Base-by-base conservation (phyloP, 148 eudicot species). In the Camellia lanceoleosa region DNA sequence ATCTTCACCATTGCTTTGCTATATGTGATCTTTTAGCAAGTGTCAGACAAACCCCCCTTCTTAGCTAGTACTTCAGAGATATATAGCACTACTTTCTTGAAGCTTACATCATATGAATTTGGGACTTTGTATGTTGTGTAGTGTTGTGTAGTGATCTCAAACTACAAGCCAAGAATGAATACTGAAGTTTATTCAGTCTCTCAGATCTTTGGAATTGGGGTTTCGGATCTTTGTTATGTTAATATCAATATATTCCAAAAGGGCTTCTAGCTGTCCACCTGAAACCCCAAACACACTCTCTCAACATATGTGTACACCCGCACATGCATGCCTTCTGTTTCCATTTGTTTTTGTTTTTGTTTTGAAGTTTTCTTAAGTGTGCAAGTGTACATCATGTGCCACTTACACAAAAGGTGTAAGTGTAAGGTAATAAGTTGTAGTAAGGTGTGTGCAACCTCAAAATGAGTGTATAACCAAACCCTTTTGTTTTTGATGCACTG, bases 191-290 rank as follows among this genome's bases (percentile, higher is more conserved):
- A 18, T 69, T n/a, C 23, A 43, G 38, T 30, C 38, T 23, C 7
- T 47, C 16, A 23, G 71, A 76, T 3, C 44, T 66, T 75, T 75
- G 78, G 78, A 75, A 75, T 19, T 75, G 12, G 79, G 23, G 71
- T 51, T 77, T 77, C 71, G 71, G 79, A 77, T 49, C 46, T 77
- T 63, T 77, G 30, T 75, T 10, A 2, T 60, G 52, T 44, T 15
- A 20, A 55, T 52, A 60, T n/a, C 78, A n/a, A 8, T 18, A 41
- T 12, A 42, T 42, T 61, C 77, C 62, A 74, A 60, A 42, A n/a
- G 18, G 76, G 61, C 13, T 49, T 49, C 41, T 72, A 42, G 23
- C 68, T 61, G 55, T 14, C 51, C 68, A 75, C 67, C 68, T 74
- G 49, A 74, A 15, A 5, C 19, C 43, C 2, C 13, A 4, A 38